These are phyloP conservation scores for Coniosporium apollinis DNA, from an alignment of 495 filamentous ascomycete genomes.

Conservation along the genomic window DNA sequence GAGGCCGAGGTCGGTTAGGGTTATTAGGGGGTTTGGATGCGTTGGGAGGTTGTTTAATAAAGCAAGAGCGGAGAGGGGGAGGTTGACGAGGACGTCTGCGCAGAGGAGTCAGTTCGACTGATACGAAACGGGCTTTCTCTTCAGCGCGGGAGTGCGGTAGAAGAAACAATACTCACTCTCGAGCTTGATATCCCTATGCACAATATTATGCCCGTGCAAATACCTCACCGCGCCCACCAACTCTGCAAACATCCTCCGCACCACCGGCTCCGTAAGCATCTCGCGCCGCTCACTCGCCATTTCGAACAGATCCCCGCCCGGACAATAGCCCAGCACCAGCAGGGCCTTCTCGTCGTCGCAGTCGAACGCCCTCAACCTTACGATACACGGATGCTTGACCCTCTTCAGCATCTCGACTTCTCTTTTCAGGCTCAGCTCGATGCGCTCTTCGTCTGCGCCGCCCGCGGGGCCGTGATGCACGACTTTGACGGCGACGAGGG, in stretches of 20 bases:
- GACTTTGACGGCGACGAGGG: slow-evolving; percentile 84
- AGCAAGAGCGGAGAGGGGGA: slow-evolving; percentile 39
- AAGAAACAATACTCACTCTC: slow-evolving; percentile 51
- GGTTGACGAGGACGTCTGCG: slow-evolving; percentile 78
- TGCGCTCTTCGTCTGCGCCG: slow-evolving; percentile 71
- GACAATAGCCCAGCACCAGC: slow-evolving; percentile 77
- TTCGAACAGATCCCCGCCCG: slow-evolving; percentile 90
- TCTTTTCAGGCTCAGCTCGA: slow-evolving; percentile 82
- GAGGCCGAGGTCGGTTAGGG: slow-evolving; percentile 85
- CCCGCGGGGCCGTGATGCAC: slow-evolving; percentile 88
- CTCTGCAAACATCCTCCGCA: slow-evolving; percentile 81
- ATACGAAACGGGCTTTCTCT: slow-evolving; percentile 1
- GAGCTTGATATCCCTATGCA: slow-evolving; percentile 93
- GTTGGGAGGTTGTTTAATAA: slow-evolving; percentile 41
- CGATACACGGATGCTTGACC: slow-evolving; percentile 73
- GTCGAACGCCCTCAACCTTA: slow-evolving; percentile 76
- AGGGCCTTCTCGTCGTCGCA: slow-evolving; percentile 65
- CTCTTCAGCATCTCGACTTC: slow-evolving; percentile 84
- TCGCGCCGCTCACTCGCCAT: slow-evolving; percentile 53
- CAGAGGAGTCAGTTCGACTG: slow-evolving; percentile 16
- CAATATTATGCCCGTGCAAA: slow-evolving; percentile 70
- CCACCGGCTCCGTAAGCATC: slow-evolving; percentile 45
- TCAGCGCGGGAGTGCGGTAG: not conserved
- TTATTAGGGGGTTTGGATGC: slow-evolving; percentile 65
- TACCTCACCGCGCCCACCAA: slow-evolving; percentile 71